These are phyloP conservation scores for Daldinia vernicosa DNA, from an alignment of 495 filamentous ascomycete species.

Conservation along the genomic window DNA sequence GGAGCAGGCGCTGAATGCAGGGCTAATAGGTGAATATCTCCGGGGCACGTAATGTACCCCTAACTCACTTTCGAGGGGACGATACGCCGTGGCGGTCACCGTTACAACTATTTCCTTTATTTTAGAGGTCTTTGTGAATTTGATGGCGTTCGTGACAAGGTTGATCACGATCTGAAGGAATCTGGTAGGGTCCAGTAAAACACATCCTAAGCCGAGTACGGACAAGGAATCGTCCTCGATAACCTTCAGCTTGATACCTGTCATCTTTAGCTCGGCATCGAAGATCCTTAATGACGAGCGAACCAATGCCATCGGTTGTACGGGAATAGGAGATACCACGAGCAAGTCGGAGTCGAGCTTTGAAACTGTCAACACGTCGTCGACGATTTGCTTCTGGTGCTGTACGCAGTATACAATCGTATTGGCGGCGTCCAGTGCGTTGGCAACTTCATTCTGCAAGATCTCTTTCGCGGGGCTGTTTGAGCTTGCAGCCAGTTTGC, in stretches of 20 bases:
- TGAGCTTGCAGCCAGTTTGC: neutral
- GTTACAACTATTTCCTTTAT: constrained; percentile 64
- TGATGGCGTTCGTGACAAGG: constrained; percentile 76
- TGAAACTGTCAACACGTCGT: constrained; percentile 80
- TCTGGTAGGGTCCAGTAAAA: constrained; percentile 73
- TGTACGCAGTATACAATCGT: constrained; percentile 78
- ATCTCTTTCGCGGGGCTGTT: neutral
- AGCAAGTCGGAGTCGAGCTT: constrained; percentile 80
- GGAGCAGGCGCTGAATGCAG: neutral
- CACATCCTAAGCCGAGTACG: constrained; percentile 67
- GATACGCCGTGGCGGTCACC: constrained; percentile 60
- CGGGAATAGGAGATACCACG: constrained; percentile 70
- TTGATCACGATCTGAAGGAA: constrained; percentile 80
- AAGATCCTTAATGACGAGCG: constrained; percentile 74
- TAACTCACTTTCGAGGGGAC: constrained; percentile 56
- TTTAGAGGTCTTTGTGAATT: constrained; percentile 70
- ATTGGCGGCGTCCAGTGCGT: constrained; percentile 72
- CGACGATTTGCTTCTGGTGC: constrained; percentile 83
- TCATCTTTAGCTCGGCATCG: constrained; percentile 71
- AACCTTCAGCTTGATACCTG: constrained; percentile 71
- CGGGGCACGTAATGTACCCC: constrained; percentile 51
- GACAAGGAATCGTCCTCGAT: constrained; percentile 65
- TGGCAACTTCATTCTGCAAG: constrained; percentile 53
- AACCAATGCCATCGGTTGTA: constrained; percentile 70
- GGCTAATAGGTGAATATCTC: constrained; percentile 19